Conservation (phyloP, 208 protist species). For the Leishmania turanica region DNA sequence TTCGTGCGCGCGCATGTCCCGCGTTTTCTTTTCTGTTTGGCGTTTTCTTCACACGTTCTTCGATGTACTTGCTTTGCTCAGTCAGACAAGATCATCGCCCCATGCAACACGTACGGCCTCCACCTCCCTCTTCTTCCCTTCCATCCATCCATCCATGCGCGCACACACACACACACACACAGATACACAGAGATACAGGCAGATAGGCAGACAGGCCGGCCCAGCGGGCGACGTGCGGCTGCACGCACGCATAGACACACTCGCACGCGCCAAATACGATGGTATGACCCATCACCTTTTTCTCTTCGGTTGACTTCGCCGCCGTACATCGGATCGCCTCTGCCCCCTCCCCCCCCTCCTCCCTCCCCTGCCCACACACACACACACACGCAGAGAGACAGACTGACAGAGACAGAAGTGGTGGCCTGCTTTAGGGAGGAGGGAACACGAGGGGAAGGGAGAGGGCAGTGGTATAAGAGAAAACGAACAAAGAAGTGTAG, state of each 20-base stretch:
- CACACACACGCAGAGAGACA: conserved; percentile 4
- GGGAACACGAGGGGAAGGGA: neutral
- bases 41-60: neutral
- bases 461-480: neutral
- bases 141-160: neutral
- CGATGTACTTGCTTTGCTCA: neutral
- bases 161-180: neutral
- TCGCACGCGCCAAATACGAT: neutral
- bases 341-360: no score
- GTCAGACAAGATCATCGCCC: neutral
- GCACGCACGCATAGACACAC: neutral
- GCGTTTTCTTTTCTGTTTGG: neutral
- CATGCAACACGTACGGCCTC: neutral
- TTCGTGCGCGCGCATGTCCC: neutral
- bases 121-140: neutral
- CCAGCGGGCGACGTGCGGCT: neutral
- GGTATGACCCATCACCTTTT: neutral
- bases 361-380: neutral
- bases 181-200: neutral
- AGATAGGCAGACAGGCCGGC: neutral
- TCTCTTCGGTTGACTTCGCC: neutral
- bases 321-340: neutral
- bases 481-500: neutral
- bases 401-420: no score
- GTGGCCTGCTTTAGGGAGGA: neutral